Evolutionary conservation across 495 filamentous ascomycete genomes (phyloP), one percentile per base, ranked within the genome.

Genomic region (Penicillium coffeae): DNA sequence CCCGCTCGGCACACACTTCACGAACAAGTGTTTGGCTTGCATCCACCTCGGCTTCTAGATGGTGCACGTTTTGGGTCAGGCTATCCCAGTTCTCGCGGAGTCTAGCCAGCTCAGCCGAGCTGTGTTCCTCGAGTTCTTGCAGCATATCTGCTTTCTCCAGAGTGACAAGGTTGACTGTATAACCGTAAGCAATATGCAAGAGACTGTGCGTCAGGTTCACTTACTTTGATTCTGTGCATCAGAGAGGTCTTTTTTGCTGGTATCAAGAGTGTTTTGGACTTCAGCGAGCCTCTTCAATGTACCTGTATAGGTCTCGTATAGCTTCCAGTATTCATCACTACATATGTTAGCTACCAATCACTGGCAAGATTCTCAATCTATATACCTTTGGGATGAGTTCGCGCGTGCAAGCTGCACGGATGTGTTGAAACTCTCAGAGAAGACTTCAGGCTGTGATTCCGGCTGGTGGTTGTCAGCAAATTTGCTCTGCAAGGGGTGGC

Each of bases 121-220:
- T 67, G 34, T 69, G 62, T 38, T 72, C 68, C 50, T 75, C 78
- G 41, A 80, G 55, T 48, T 72, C 71, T 25, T 66, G 65, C 21
- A 79, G 57, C 9, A 76, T 60, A 35, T 79, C 72, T 16, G 72
- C 51, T 42, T 78, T 75, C 39, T 80, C 78, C 34, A 72, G 68
- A 45, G 67, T 66, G 45, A 75, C 65, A 20, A 80, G 56, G 41
- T 54, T 60, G 38, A 74, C 77, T 78, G 48, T 45, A 19, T 45
- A 30, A 44, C 38, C 22, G 41, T 76, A 46, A 73, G 64, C 33
- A 33, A 41, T 21, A 36, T 48, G 39, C 42, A 45, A 19, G 16
- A 47, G 25, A 22, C 39, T 22, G 38, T 18, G 10, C 21, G 34
- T 19, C 6, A 48, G 25, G 21, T 50, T 42, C 33, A 43, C 70